Evolutionary conservation across 75 land plant species (phyloP).

Genomic region (Gnetum montanum): DNA sequence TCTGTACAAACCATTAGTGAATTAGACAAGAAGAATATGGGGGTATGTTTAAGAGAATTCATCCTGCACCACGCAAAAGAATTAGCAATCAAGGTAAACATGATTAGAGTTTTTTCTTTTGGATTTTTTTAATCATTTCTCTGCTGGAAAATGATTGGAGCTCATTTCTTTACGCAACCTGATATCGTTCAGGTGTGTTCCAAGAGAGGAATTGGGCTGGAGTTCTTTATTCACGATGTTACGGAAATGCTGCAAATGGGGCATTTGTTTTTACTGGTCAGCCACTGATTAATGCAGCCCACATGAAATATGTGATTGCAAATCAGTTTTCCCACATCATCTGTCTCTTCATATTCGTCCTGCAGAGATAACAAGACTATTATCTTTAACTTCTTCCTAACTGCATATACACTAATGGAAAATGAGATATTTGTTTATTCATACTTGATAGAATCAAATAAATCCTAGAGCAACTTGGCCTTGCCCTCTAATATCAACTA

Average conservation of each 20-base stretch:
- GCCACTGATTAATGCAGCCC: slow-evolving; percentile 64
- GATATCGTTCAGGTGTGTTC: too few species aligned
- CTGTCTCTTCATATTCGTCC: slow-evolving; percentile 62
- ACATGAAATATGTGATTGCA: slow-evolving; percentile 63
- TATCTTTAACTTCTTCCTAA: background rate
- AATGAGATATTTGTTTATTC: background rate
- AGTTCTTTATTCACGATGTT: background rate
- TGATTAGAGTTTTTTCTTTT: too few species aligned
- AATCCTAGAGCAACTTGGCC: background rate
- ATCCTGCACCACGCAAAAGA: too few species aligned
- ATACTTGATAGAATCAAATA: background rate
- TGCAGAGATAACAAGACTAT: slow-evolving; percentile 13
- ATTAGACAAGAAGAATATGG: too few species aligned
- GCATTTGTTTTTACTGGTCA: slow-evolving; percentile 54
- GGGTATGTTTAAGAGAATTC: too few species aligned
- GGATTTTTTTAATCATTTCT: too few species aligned
- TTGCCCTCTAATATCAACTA: background rate
- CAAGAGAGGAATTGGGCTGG: background rate
- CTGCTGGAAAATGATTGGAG: too few species aligned
- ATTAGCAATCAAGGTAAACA: too few species aligned
- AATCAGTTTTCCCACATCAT: slow-evolving; percentile 43
- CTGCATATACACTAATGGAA: background rate
- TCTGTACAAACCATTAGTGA: too few species aligned
- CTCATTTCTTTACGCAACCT: too few species aligned
- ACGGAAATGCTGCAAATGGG: slow-evolving; percentile 52